Evolutionary conservation across 2,329 filamentous ascomycete genomes (phyloP).

Genomic region (Penicillium sp.): DNA sequence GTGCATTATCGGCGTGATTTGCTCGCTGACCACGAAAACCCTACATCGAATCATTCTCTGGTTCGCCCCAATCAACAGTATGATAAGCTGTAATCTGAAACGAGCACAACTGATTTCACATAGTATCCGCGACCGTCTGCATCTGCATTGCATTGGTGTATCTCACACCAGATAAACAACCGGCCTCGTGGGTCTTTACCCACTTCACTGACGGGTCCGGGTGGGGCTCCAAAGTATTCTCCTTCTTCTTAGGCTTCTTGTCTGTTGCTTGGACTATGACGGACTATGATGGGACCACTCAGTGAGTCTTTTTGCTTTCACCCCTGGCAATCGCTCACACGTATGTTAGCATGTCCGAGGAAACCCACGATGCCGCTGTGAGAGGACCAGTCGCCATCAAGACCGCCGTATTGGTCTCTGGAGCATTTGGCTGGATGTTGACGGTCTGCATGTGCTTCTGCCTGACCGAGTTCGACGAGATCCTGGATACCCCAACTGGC

Average conservation of each 20-base stretch:
- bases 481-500: slow-evolving; percentile 58
- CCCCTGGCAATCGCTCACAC: not conserved
- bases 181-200: slow-evolving; percentile 60
- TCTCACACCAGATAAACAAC: slow-evolving; percentile 59
- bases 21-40: slow-evolving; percentile 60
- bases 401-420: slow-evolving; percentile 59
- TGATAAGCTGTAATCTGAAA: not conserved
- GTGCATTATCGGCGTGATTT: slow-evolving; percentile 58
- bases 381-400: slow-evolving; percentile 60
- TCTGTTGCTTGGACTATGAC: slow-evolving; percentile 59
- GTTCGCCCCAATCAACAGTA: slow-evolving; percentile 66
- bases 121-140: slow-evolving; percentile 57
- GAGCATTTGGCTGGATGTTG: slow-evolving; percentile 60
- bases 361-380: slow-evolving; percentile 63
- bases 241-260: slow-evolving; percentile 58
- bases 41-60: slow-evolving; percentile 61
- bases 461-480: slow-evolving; percentile 56
- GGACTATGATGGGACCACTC: slow-evolving; percentile 65
- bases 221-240: slow-evolving; percentile 61
- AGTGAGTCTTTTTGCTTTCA: slow-evolving; percentile 42
- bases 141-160: slow-evolving; percentile 60
- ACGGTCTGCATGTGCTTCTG: slow-evolving; percentile 65
- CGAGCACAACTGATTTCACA: not conserved
- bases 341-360: slow-evolving; percentile 59
- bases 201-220: slow-evolving; percentile 62